phyloP scores from a whole-genome alignment of 768 basidiomycete species.

The Dacryopinax spathularia region DNA sequence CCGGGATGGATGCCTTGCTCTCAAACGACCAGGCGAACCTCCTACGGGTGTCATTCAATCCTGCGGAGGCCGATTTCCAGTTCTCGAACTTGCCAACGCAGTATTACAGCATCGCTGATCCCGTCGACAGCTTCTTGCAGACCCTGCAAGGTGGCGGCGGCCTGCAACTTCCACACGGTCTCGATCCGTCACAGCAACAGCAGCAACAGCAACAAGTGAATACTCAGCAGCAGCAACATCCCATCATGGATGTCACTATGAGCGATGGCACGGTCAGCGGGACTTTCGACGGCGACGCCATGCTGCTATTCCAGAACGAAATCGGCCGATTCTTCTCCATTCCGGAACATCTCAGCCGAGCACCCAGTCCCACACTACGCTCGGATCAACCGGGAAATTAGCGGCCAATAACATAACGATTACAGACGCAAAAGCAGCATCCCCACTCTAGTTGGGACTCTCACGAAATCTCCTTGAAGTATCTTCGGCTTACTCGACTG shows the following conservation, averaged over 20 bases:
- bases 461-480: too few species aligned
- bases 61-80: conserved; percentile 13
- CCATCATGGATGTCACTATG: background rate
- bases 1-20: background rate
- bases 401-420: too few species aligned
- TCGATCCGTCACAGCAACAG: conserved; percentile 2
- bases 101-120: conserved; percentile 12
- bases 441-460: too few species aligned
- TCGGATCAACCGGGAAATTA: background rate
- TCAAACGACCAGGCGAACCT: background rate
- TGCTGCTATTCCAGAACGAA: background rate
- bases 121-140: conserved; percentile 11
- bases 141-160: conserved; percentile 5
- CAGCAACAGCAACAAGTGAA: background rate
- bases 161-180: background rate
- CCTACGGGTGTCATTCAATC: conserved; percentile 13
- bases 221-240: conserved; percentile 1
- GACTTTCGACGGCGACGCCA: conserved; percentile 2
- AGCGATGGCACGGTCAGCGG: conserved; percentile 5
- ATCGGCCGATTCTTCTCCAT: conserved; percentile 10
- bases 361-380: background rate
- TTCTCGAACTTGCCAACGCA: conserved; percentile 11
- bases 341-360: conserved; percentile 3
- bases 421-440: too few species aligned
- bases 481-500: too few species aligned